Base-by-base conservation (phyloP, 1,139 yeast species). In the Nadsonia starkeyi-henricii region DNA sequence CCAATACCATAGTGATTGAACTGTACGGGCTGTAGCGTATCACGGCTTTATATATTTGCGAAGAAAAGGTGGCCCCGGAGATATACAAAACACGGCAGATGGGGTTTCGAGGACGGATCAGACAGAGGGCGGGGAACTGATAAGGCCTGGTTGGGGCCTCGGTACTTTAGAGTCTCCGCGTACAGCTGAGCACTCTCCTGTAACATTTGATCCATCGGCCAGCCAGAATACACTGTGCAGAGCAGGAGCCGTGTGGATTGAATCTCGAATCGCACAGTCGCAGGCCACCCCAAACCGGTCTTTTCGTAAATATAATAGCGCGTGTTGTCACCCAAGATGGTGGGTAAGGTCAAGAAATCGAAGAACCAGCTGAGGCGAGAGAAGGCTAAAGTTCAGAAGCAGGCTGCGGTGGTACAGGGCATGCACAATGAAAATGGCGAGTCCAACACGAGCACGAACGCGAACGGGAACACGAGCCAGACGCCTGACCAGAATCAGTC, bases 341-440 rank as follows among this genome's bases (percentile, higher is more conserved):
- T 39, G 42, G 47, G 21, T 3, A 45, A 36, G 46, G 49, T 46
- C 19, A 57, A 54, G 37, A 59, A 58, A 54, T 50, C 61, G 39
- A 67, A 66, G 54, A 67, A 66, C 50, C 88, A 81, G 64, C 64
- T 79, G 46, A 70, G 89, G 50, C 68, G 88, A 49, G 85, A 78
- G 57, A 70, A 70, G 57, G 75, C 73, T 12, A 80, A 79, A 62
- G 71, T 63, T 52, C 67, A 74, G 56, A 78, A 74, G 48, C 56
- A 44, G 50, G 33, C 50, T 30, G 43, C 52, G 50, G 44, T 45
- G 44, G 30, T 47, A 47, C 19, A 41, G 33, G 12, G 45, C 17
- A 4, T 23, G 21, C 30, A 36, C 19, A 45, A 20, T 21, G 41
- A 18, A 44, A 45, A 36, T 20, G 12, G 20, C 15, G 33, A 20